Base-by-base conservation (phyloP, 2,329 filamentous ascomycete species). In the Cladophialophora exuberans region DNA sequence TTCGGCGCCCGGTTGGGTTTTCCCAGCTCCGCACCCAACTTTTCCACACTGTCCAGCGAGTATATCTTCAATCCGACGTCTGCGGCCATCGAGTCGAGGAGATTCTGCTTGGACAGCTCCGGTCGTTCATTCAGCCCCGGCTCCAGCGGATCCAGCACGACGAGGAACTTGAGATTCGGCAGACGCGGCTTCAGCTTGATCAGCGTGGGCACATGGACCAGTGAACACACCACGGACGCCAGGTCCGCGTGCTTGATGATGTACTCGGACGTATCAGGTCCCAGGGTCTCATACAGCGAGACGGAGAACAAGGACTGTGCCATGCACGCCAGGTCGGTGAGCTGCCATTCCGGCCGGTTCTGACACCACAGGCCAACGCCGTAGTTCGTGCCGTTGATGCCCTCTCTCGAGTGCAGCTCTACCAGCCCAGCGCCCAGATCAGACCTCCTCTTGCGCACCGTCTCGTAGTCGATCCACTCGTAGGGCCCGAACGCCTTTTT, bases 231-330 rank as follows among this genome's bases (percentile, higher is more conserved):
- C 33, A 97, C 84, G 66, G 86, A 89, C 55, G 80, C 73, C 53
- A 97, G 77, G 59, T 86, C 81, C 51, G 90, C 84, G 71, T 97
- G 93, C 73, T 95, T 95, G 76, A 97, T 88, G 72, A 99, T 97
- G 76, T 89, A 97, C 75, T 97, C 91, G 54, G 89, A 92, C 2
- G 92, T 84, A 63, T 96, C 90, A 10, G 93, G 87, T 7, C 93
- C 93, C 4, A 99, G 83, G 10, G 93, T 97, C 73, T 97, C 94
- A 77, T 99, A 99, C 46, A 99, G 86, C 4, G 93, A 96, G 52
- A 99, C 91, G 18, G 88, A 89, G 74, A 82, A 97, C 25, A 97
- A 83, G 6, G 87, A 84, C 72, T 97, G 94, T 10, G 91, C 94
- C 75, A 89, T 85, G 69, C 89, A 86, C 33, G 84, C 94, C 67